Evolutionary conservation across 108 stramenopile genomes (phyloP).

Genomic region (Epithemia pelagica): DNA sequence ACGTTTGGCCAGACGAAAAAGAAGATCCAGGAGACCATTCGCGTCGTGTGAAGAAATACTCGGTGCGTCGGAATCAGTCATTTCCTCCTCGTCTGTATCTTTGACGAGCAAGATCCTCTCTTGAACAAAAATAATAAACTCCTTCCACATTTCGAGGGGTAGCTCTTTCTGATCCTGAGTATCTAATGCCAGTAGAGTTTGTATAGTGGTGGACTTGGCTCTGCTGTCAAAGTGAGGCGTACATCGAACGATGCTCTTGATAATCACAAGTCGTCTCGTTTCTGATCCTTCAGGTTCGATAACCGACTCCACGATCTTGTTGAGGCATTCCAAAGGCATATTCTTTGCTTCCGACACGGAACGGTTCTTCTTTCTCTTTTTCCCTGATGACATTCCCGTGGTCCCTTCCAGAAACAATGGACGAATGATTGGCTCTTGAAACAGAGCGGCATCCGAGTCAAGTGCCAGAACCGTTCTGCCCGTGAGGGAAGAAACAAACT

Average conservation of each 20-base stretch:
- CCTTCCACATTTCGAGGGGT: constrained; percentile 18
- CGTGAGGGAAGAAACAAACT: constrained; percentile 42
- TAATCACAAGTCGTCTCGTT: constrained; percentile 32
- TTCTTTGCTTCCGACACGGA: background rate
- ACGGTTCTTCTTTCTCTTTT: constrained; percentile 15
- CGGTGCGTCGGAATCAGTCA: background rate
- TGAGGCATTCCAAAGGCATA: background rate
- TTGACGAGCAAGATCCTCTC: background rate
- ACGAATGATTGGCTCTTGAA: constrained; percentile 35
- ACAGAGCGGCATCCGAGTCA: background rate
- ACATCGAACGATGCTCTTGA: constrained; percentile 44
- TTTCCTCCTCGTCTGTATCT: constrained; percentile 17
- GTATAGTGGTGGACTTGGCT: constrained; percentile 59
- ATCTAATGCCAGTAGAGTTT: constrained; percentile 32
- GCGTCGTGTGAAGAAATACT: constrained; percentile 14
- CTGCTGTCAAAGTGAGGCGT: constrained; percentile 60
- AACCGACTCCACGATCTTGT: background rate
- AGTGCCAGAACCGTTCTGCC: constrained; percentile 32
- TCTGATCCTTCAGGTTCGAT: constrained; percentile 13
- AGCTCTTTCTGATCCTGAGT: background rate
- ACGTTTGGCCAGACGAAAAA: constrained; percentile 31
- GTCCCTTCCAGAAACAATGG: constrained; percentile 27
- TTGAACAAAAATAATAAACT: constrained; percentile 19
- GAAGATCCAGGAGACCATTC: constrained; percentile 32
- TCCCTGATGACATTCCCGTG: constrained; percentile 21